phyloP scores from a whole-genome alignment of 768 basidiomycete species.

The Psilocybe sp. region DNA sequence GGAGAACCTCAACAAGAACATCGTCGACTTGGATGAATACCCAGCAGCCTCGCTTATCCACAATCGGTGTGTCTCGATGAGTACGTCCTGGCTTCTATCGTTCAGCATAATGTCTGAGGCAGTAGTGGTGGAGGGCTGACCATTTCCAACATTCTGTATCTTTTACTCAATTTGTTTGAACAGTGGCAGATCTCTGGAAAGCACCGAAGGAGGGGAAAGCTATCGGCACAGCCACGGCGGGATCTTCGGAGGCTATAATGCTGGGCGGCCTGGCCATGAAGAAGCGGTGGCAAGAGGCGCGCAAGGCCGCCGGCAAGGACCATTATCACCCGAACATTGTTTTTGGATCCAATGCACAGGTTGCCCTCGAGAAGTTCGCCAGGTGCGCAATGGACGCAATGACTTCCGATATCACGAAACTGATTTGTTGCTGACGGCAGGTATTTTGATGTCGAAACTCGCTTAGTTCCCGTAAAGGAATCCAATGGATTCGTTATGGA shows the following conservation, averaged over 20 bases:
- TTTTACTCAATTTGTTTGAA: too few species aligned
- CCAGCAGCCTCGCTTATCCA: slow-evolving; percentile 53
- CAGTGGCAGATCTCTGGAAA: slow-evolving; percentile 61
- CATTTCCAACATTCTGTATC: neutral
- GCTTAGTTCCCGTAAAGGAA: slow-evolving; percentile 43
- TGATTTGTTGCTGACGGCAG: slow-evolving; percentile 16
- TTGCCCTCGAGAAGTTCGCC: slow-evolving; percentile 65
- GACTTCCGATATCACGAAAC: neutral
- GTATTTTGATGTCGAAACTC: slow-evolving; percentile 63
- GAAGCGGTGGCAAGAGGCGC: slow-evolving; percentile 60
- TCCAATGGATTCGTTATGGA: slow-evolving; percentile 51
- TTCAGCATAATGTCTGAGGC: too few species aligned
- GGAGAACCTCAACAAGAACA: slow-evolving; percentile 65
- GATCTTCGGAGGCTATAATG: slow-evolving; percentile 67
- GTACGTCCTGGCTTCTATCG: slow-evolving; percentile 34
- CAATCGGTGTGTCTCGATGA: slow-evolving; percentile 53
- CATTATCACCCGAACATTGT: slow-evolving; percentile 54
- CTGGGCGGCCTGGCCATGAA: slow-evolving; percentile 71
- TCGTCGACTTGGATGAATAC: slow-evolving; percentile 69
- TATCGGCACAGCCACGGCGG: slow-evolving; percentile 64
- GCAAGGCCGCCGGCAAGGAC: slow-evolving; percentile 59
- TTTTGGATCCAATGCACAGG: slow-evolving; percentile 61
- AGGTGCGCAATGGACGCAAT: slow-evolving; percentile 25
- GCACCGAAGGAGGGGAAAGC: slow-evolving; percentile 53
- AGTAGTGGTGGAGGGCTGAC: neutral